phyloP scores from a whole-genome alignment of 345 rosid genomes.

The Citrus hindsii region DNA sequence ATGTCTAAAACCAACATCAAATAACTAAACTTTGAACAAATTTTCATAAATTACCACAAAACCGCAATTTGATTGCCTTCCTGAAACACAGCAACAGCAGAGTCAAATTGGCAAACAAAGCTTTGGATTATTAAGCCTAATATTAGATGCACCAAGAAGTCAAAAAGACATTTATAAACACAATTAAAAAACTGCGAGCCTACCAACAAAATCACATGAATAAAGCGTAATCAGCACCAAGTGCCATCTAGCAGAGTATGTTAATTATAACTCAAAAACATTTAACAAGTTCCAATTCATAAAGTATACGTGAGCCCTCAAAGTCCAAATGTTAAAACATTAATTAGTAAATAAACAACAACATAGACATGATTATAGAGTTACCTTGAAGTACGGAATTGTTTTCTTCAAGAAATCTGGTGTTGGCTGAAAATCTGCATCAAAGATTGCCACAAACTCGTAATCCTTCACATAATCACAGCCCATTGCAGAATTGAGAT shows the following conservation, averaged over 20 bases:
- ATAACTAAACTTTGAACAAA: not conserved
- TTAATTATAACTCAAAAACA: not conserved
- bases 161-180: not conserved
- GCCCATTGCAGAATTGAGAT: constrained; percentile 89
- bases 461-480: constrained; percentile 83
- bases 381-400: constrained; percentile 75
- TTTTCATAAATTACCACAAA: not conserved
- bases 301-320: not conserved
- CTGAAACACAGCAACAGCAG: not conserved
- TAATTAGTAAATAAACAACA: not conserved
- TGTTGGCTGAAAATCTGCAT: constrained; percentile 89
- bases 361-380: not conserved
- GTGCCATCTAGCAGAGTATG: not conserved
- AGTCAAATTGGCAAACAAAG: not conserved
- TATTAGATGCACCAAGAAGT: not conserved
- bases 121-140: not conserved
- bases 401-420: constrained; percentile 89
- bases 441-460: constrained; percentile 85
- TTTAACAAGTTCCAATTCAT: not conserved
- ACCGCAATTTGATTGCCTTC: not conserved
- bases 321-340: not conserved
- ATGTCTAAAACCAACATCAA: not conserved
- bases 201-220: not conserved
- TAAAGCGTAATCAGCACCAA: not conserved
- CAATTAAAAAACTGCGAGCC: not conserved